phyloP scores from a whole-genome alignment of 257 asterid genomes.

The Solanum chiquidenum region DNA sequence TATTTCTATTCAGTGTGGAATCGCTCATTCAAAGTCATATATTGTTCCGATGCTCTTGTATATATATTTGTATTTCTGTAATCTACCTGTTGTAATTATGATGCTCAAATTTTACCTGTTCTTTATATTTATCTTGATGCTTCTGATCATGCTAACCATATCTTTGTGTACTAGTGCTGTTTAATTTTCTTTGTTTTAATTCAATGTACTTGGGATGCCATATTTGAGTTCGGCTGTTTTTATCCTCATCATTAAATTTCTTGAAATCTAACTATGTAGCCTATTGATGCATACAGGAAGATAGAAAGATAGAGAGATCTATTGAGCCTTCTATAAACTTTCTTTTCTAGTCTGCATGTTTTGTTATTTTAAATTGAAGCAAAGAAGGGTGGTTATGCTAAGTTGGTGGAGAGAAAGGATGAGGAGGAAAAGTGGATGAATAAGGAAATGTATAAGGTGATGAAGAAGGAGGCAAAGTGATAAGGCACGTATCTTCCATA shows the following conservation, averaged over 20 bases:
- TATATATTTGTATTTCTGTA: background rate
- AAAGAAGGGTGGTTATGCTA: background rate
- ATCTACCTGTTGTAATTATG: background rate
- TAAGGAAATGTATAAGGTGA: background rate
- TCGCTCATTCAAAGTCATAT: background rate
- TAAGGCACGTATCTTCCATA: too few species aligned
- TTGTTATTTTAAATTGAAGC: background rate
- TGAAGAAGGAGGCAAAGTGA: background rate
- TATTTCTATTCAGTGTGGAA: background rate
- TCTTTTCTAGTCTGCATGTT: background rate
- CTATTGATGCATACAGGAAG: background rate
- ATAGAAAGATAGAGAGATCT: background rate
- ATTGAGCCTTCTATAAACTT: background rate
- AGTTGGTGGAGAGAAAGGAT: background rate
- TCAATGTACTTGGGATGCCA: background rate
- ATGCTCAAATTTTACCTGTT: background rate
- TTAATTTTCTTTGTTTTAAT: background rate
- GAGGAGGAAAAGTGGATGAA: background rate
- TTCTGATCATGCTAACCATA: background rate
- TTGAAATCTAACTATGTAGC: background rate
- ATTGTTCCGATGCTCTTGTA: background rate
- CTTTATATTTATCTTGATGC: background rate
- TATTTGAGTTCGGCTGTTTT: background rate
- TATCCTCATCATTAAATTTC: background rate
- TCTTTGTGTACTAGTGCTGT: background rate